Percentiles rank a stretch among this genome's conserved stretches.
phyloP scores from a whole-genome alignment of 1,139 yeast genomes.

The Wickerhamiella pararugosa region DNA sequence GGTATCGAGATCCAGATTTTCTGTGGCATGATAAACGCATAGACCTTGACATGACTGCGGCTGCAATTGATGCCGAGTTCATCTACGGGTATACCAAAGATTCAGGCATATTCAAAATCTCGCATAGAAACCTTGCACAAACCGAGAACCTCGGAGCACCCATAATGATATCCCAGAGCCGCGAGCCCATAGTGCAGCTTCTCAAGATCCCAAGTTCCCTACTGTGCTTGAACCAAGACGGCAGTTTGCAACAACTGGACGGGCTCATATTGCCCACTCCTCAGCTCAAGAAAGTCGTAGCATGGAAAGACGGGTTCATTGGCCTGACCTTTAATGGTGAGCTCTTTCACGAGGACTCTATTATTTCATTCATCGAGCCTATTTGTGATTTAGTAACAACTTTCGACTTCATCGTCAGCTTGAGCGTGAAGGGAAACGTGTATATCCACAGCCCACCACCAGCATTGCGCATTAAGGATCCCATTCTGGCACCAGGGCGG shows the following conservation, averaged over 20 bases:
- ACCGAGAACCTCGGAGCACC: neutral
- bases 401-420: no score
- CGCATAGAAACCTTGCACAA: neutral
- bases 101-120: neutral
- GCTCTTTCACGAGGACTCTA: no score
- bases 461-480: no score
- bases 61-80: neutral
- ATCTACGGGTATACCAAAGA: neutral
- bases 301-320: neutral
- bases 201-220: neutral
- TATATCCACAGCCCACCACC: no score
- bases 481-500: no score
- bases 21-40: neutral
- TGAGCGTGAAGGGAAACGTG: no score
- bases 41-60: neutral
- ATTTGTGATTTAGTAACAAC: no score
- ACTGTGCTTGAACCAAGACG: neutral
- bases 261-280: neutral
- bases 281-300: neutral
- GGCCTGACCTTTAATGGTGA: neutral
- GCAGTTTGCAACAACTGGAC: neutral
- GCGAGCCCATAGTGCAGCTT: neutral
- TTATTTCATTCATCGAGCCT: no score
- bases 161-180: neutral
- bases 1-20: neutral